A percentile compares a stretch with the other conserved stretches of the same genome.
phyloP scores from a whole-genome alignment of 192 early-diverging fungal genomes.

The Coemansia pectinata region DNA sequence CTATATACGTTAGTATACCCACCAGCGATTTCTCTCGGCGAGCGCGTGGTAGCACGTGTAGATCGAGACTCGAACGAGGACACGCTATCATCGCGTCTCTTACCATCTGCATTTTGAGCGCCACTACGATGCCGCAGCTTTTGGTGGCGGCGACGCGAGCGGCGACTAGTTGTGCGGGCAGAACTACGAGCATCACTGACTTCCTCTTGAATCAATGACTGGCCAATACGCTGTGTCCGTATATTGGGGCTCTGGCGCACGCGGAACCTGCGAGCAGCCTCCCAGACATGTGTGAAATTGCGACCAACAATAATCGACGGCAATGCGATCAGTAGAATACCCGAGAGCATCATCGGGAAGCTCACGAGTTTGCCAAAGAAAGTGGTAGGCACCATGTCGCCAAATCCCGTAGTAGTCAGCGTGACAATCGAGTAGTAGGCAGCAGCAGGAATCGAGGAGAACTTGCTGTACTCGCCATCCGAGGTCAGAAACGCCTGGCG shows the following conservation, averaged over 20 bases:
- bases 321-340: constrained; percentile 76
- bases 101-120: neutral
- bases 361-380: constrained; percentile 77
- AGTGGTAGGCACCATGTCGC: constrained; percentile 80
- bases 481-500: constrained; percentile 65
- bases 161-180: constrained; percentile 12
- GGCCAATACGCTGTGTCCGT: constrained; percentile 28
- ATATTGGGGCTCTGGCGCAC: constrained; percentile 11
- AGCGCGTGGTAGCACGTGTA: constrained; percentile 4
- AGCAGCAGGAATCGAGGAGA: constrained; percentile 77
- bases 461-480: constrained; percentile 69
- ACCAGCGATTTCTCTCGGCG: constrained; percentile 14
- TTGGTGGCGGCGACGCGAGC: constrained; percentile 13
- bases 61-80: constrained; percentile 45
- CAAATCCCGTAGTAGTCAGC: constrained; percentile 79
- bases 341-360: constrained; percentile 81
- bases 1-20: constrained; percentile 36
- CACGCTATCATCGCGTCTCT: constrained; percentile 33
- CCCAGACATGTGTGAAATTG: constrained; percentile 83
- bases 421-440: constrained; percentile 80
- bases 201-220: constrained; percentile 22
- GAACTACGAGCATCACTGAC: constrained; percentile 24
- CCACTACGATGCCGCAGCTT: constrained; percentile 10
- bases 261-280: constrained; percentile 58
- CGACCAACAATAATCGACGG: constrained; percentile 84